A percentile compares a stretch with the other conserved stretches of the same genome.
Evolutionary conservation across 2,329 filamentous ascomycete genomes (phyloP).

Genomic region (Leptographium lundbergii): DNA sequence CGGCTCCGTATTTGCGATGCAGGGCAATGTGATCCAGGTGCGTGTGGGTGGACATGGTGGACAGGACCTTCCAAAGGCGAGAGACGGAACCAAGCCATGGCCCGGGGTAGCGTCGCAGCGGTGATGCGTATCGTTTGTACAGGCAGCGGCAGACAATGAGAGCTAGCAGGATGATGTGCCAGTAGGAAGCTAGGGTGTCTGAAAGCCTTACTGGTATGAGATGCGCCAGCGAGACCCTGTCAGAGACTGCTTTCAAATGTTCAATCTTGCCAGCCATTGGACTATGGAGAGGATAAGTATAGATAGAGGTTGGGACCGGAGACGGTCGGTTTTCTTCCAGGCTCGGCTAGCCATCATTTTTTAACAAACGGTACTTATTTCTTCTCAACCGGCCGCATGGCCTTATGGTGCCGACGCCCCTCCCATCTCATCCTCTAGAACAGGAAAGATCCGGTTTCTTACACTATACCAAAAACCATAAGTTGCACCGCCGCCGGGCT

Average conservation of each 20-base stretch:
- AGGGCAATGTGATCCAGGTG: slow-evolving; percentile 30
- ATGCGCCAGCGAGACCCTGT: slow-evolving; percentile 14
- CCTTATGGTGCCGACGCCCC: neutral
- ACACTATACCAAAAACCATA: too few relatives aligned
- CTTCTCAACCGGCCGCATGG: neutral
- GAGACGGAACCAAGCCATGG: slow-evolving; percentile 21
- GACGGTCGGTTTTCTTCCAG: neutral
- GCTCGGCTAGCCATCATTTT: neutral
- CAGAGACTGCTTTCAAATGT: slow-evolving; percentile 11
- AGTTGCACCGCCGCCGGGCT: neutral
- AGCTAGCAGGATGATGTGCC: slow-evolving; percentile 16
- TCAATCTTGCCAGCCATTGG: neutral
- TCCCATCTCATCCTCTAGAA: neutral
- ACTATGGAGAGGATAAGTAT: neutral
- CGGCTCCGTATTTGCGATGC: slow-evolving; percentile 31
- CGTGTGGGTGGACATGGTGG: slow-evolving; percentile 24
- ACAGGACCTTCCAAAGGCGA: slow-evolving; percentile 29
- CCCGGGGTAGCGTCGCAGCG: slow-evolving; percentile 22
- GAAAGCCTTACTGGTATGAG: slow-evolving; percentile 12
- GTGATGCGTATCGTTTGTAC: slow-evolving; percentile 21
- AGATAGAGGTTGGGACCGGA: neutral
- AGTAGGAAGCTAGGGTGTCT: slow-evolving; percentile 16
- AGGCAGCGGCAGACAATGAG: slow-evolving; percentile 16
- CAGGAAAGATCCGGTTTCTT: too few relatives aligned
- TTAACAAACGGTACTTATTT: neutral